These are phyloP conservation scores for Didymella pomorum DNA, from an alignment of 2,329 filamentous ascomycete species.

Conservation along the genomic window DNA sequence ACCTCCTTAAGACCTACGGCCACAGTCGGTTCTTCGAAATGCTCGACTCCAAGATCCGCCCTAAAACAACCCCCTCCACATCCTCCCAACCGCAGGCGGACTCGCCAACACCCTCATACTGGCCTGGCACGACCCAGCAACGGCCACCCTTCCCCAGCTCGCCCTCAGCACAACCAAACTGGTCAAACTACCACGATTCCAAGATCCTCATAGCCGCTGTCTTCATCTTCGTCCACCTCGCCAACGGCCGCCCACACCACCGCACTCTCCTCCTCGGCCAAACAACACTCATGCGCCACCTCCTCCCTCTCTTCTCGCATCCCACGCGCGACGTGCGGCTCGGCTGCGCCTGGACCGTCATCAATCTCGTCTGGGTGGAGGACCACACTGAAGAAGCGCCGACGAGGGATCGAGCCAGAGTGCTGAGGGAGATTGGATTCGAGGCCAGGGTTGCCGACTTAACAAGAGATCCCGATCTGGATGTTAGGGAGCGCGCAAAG, in stretches of 20 bases:
- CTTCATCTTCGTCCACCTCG: conserved; percentile 86
- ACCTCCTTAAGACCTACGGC: conserved; percentile 78
- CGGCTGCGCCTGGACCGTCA: conserved; percentile 82
- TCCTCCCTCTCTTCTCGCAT: conserved; percentile 77
- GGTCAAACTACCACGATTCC: conserved; percentile 41
- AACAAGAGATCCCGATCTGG: conserved; percentile 75
- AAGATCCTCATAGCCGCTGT: conserved; percentile 81
- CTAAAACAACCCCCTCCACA: conserved; percentile 43
- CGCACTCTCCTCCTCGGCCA: conserved; percentile 73
- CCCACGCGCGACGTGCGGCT: conserved; percentile 76
- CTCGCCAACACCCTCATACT: conserved; percentile 36
- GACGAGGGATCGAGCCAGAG: conserved; percentile 71
- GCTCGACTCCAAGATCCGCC: conserved; percentile 77
- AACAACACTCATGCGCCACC: conserved; percentile 74
- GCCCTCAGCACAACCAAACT: conserved; percentile 54
- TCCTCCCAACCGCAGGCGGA: conserved; percentile 17
- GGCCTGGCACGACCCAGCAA: conserved; percentile 70
- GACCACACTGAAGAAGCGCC: conserved; percentile 71
- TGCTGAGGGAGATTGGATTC: conserved; percentile 76
- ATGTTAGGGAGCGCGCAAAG: conserved; percentile 85
- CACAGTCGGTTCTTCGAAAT: conserved; percentile 82
- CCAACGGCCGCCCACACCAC: conserved; percentile 80
- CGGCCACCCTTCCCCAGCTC: conserved; percentile 26
- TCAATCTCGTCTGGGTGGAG: conserved; percentile 86
- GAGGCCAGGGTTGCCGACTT: conserved; percentile 67